phyloP scores from a whole-genome alignment of 2,329 filamentous ascomycete species.

The Pseudogymnoascus sp. region DNA sequence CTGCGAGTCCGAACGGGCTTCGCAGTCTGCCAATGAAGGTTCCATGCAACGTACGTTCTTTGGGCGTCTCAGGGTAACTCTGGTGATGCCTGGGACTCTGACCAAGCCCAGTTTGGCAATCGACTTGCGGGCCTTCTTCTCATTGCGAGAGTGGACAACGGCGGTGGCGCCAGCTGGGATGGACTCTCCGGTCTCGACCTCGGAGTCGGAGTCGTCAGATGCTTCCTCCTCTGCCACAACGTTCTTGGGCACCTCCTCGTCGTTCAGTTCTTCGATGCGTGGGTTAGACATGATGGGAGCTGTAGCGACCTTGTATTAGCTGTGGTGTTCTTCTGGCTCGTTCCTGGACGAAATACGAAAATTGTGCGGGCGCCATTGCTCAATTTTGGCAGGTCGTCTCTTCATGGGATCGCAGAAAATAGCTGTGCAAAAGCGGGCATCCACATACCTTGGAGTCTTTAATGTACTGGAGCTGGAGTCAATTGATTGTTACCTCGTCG shows the following conservation, averaged over 20 bases:
- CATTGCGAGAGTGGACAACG: slow-evolving; percentile 95
- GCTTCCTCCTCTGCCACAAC: slow-evolving; percentile 66
- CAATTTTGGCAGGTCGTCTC: slow-evolving; percentile 3
- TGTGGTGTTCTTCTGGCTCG: slow-evolving; percentile 12
- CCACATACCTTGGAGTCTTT: neutral
- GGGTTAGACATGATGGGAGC: slow-evolving; percentile 81
- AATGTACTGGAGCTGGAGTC: neutral
- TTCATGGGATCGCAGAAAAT: neutral
- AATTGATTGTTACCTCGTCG: slow-evolving; percentile 1
- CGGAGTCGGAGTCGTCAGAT: slow-evolving; percentile 64
- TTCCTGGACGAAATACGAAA: neutral
- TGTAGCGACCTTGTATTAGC: slow-evolving; percentile 23
- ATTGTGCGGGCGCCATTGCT: slow-evolving; percentile 8
- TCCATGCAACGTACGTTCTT: slow-evolving; percentile 76
- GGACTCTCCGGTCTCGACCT: slow-evolving; percentile 62
- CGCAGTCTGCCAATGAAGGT: slow-evolving; percentile 9
- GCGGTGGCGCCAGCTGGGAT: slow-evolving; percentile 77
- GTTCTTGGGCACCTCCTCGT: slow-evolving; percentile 82
- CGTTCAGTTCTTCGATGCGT: slow-evolving; percentile 93
- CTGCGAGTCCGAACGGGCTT: neutral
- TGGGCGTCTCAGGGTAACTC: slow-evolving; percentile 93
- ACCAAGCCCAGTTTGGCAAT: slow-evolving; percentile 97
- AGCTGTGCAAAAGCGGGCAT: neutral
- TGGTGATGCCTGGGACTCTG: slow-evolving; percentile 93
- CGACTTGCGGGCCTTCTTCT: slow-evolving; percentile 99